A percentile compares a stretch with the other conserved stretches of the same genome.
These are phyloP conservation scores for Paramecium pentaurelia DNA, from an alignment of 73 alveolate genomes.

Conservation along the genomic window DNA sequence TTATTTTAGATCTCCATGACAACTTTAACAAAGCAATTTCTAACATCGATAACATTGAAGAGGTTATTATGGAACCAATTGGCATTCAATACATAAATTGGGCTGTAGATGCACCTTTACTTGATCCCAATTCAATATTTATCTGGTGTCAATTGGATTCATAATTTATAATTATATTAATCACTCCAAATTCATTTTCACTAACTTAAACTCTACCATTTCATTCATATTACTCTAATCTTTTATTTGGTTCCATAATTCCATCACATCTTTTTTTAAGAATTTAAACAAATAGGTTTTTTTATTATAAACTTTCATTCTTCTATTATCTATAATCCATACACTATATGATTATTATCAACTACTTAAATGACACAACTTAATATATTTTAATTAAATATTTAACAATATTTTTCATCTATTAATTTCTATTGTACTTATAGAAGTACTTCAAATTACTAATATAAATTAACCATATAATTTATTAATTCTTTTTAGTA, in stretches of 20 bases:
- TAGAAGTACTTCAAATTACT: too few relatives aligned
- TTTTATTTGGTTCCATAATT: not conserved
- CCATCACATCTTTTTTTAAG: not conserved
- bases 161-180: not conserved
- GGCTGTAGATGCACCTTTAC: constrained; percentile 25
- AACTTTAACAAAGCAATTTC: not conserved
- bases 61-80: constrained; percentile 26
- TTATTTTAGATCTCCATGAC: not conserved
- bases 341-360: not conserved
- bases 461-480: too few relatives aligned
- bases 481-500: too few relatives aligned
- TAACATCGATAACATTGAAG: constrained; percentile 10
- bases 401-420: too few relatives aligned
- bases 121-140: constrained; percentile 40
- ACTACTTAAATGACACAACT: not conserved
- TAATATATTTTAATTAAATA: too few relatives aligned
- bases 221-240: not conserved
- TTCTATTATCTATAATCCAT: not conserved
- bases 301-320: not conserved
- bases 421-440: too few relatives aligned
- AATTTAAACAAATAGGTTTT: not conserved
- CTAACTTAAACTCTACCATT: not conserved
- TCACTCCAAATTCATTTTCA: not conserved
- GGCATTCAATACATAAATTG: constrained; percentile 10
- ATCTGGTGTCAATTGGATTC: constrained; percentile 39